These are phyloP conservation scores for Monilinia laxa DNA, from an alignment of 2,329 filamentous ascomycete genomes.

Conservation along the genomic window DNA sequence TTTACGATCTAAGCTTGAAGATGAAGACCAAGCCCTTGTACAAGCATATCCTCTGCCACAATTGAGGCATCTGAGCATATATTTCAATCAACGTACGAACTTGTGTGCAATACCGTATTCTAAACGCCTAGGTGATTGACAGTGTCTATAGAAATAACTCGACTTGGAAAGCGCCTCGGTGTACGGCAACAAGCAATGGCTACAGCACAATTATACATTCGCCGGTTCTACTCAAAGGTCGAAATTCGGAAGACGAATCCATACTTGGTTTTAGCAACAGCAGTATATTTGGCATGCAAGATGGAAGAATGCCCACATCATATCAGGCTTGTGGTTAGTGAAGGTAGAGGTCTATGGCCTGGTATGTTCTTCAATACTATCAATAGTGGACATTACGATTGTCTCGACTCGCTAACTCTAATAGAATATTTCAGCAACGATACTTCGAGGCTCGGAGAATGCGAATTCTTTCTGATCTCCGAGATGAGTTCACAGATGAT, in stretches of 20 bases:
- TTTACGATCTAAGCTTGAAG: slow-evolving; percentile 73
- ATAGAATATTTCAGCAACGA: slow-evolving; percentile 62
- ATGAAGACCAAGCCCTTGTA: slow-evolving; percentile 70
- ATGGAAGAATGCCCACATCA: slow-evolving; percentile 98
- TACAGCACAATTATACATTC: slow-evolving; percentile 91
- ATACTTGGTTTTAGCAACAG: slow-evolving; percentile 88
- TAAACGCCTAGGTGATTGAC: slow-evolving; percentile 8
- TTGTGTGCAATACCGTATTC: not conserved
- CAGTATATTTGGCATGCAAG: slow-evolving; percentile 93
- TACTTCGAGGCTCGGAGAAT: slow-evolving; percentile 69
- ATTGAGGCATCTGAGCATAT: slow-evolving; percentile 79
- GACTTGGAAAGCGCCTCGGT: slow-evolving; percentile 79
- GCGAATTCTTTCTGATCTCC: slow-evolving; percentile 72
- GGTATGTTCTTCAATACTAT: slow-evolving; percentile 43
- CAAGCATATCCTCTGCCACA: slow-evolving; percentile 82
- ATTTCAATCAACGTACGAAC: slow-evolving; percentile 79
- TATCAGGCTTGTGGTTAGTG: slow-evolving; percentile 83
- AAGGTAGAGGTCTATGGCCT: slow-evolving; percentile 83
- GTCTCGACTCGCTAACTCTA: slow-evolving; percentile 22
- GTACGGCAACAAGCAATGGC: slow-evolving; percentile 90
- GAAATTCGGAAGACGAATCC: slow-evolving; percentile 92
- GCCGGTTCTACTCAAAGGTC: slow-evolving; percentile 87
- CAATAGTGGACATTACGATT: not conserved
- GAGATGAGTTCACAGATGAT: slow-evolving; percentile 74
- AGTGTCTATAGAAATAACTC: slow-evolving; percentile 63